Base-by-base conservation (phyloP, 208 protist genomes). In the Lotmaria passim region DNA sequence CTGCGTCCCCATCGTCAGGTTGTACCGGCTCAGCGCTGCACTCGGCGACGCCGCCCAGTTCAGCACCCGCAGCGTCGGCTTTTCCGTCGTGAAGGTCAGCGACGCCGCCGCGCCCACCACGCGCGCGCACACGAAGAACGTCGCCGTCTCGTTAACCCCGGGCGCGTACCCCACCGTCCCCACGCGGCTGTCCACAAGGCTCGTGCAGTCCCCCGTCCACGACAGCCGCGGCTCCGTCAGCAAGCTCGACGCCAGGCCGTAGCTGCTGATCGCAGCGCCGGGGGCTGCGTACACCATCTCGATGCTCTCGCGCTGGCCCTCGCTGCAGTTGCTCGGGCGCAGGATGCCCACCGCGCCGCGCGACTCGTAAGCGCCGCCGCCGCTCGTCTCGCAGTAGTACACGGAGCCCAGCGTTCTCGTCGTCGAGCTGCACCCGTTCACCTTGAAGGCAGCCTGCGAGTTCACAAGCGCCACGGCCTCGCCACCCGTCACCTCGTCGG, bases 331-430 rank as follows among this genome's bases (percentile, higher is more conserved):
- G 10, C 56, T 53, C 30, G 67, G 47, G 30, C 78, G 83, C 61
- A 93, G 74, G 14, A 93, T 59, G 2, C 43, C 60, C 71, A 93
- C 81, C 34, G 24, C 31, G 19, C 87, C 87, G 57, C 81, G 77
- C n/a, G 51, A 36, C 21, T 46, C 69, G 62, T 73, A 88, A 24
- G 56, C 63, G 28, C 30, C 48, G 26, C 74, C 76, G 58, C 56
- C 67, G 65, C 69, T 70, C 36, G 47, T 82, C 70, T 93, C 87
- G 69, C 87, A 93, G 76, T 89, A 93, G 75, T 87, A 81, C 34
- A 79, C 64, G 21, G 51, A 59, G 31, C 30, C 46, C 4, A 80
- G 55, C 23, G 67, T 48, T 36, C 39, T 24, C 10, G 24, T 46
- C 68, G 79, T 79, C 46, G 65, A 26, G 60, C 61, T 60, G 59